These are phyloP conservation scores for Lactarius trivialis DNA, from an alignment of 768 basidiomycete species.

Conservation along the genomic window DNA sequence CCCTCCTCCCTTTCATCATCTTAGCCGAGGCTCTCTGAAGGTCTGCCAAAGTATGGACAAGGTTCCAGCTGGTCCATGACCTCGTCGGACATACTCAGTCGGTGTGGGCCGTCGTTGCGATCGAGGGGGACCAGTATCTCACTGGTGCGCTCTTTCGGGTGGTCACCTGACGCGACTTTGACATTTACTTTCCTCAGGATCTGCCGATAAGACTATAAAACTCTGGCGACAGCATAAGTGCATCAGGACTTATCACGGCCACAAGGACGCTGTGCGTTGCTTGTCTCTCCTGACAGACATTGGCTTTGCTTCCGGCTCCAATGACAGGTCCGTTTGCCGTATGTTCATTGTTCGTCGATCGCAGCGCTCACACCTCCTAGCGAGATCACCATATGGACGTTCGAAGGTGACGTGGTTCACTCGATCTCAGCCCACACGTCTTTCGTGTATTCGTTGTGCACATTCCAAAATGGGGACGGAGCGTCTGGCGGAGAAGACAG, in stretches of 20 bases:
- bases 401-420: constrained; percentile 70
- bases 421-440: constrained; percentile 92
- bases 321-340: constrained; percentile 66
- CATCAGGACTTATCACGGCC: constrained; percentile 73
- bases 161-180: not conserved
- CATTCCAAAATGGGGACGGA: constrained; percentile 74
- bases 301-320: constrained; percentile 92
- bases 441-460: constrained; percentile 87
- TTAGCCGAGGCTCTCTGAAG: constrained; percentile 35
- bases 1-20: not conserved
- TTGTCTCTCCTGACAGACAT: constrained; percentile 74
- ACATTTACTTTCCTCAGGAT: constrained; percentile 42
- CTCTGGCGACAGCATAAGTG: constrained; percentile 76
- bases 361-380: constrained; percentile 35
- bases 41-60: constrained; percentile 91
- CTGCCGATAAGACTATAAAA: constrained; percentile 92
- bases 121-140: constrained; percentile 69
- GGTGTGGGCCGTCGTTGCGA: constrained; percentile 86
- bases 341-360: not conserved
- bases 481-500: constrained; percentile 95
- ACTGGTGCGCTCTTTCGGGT: constrained; percentile 51
- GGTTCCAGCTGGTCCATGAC: constrained; percentile 63
- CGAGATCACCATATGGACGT: constrained; percentile 88
- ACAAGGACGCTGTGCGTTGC: constrained; percentile 87
- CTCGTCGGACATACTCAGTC: constrained; percentile 84